Base-by-base conservation (phyloP, 306 rosid genomes). In the Vigna unguiculata region DNA sequence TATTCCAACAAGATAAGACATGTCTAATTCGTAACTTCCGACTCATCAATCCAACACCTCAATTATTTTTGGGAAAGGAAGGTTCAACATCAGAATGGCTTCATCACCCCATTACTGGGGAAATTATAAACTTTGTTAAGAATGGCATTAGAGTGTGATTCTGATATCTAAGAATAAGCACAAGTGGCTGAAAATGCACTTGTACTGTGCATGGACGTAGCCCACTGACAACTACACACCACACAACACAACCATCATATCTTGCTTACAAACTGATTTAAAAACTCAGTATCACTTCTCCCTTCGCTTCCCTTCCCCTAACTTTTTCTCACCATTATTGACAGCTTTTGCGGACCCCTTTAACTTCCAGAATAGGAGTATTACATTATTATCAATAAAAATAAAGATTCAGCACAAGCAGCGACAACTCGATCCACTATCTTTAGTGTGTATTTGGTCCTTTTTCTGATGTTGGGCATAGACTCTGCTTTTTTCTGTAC, bases 21-120 rank as follows among this genome's bases (percentile, higher is more conserved):
- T 48, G 65, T 75, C 20, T 59, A 55, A 48, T 43, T 43, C 46
- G 64, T 73, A 41, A 76, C 69, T 80, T 77, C 87, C 52, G 76
- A 88, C 76, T 86, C 89, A 83, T 83, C 80, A 81, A 76, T 83
- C 75, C 89, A 85, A 78, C 77, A 64, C 78, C 83, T 63, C 71
- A 75, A 68, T 48, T 80, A 80, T 77, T 32, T 74, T 70, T 64
- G 71, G 55, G 3, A 14, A 19, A 59, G 16, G 72, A 82, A 78
- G 76, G 74, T 74, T 78, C 66, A 72, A 51, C 41, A 61, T 75
- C 80, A 80, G 84, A 67, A n/a, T 73, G 82, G 72, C 76, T 81
- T 76, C 87, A 67, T 66, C 82, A 77, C 41, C 74, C 67, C 80
- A 65, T 82, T 74, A 68, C 32, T 17, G 7, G 20, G 62, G 17